Conservation (phyloP, 2,329 filamentous ascomycete species). For the Dothistroma septosporum region DNA sequence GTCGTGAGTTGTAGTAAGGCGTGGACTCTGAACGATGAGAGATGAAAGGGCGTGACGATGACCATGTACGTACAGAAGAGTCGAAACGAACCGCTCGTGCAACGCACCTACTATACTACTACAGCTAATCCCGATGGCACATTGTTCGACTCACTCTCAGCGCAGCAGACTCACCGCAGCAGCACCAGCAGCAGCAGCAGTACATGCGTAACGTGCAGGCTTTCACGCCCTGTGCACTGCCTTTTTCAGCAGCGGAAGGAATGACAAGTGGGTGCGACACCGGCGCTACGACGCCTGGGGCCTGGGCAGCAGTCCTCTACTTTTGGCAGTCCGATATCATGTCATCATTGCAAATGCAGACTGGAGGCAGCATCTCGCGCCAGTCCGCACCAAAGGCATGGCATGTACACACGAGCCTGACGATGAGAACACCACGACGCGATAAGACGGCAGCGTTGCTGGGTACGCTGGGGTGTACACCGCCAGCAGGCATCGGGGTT, state of each 20-base stretch:
- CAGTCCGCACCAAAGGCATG: no score
- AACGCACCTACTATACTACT: neutral
- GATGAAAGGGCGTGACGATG: neutral
- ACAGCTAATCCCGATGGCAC: neutral
- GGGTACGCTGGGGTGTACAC: no score
- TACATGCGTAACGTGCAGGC: neutral
- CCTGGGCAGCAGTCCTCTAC: no score
- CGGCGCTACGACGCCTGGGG: neutral
- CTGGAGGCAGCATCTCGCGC: no score
- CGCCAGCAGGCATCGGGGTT: no score
- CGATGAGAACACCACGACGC: no score
- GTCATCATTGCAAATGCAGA: no score
- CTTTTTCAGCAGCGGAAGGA: neutral
- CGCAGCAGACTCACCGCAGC: no score
- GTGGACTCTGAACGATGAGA: neutral
- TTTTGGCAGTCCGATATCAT: neutral
- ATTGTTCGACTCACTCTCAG: neutral
- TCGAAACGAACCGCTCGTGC: neutral
- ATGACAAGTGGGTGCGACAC: neutral
- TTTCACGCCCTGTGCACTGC: constrained; percentile 5
- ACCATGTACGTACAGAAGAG: neutral
- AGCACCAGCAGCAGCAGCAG: no score
- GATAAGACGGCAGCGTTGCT: no score
- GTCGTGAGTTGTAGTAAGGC: neutral
- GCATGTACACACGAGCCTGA: no score